phyloP scores from a whole-genome alignment of 805 yeast genomes.

The Metschnikowia anglica region DNA sequence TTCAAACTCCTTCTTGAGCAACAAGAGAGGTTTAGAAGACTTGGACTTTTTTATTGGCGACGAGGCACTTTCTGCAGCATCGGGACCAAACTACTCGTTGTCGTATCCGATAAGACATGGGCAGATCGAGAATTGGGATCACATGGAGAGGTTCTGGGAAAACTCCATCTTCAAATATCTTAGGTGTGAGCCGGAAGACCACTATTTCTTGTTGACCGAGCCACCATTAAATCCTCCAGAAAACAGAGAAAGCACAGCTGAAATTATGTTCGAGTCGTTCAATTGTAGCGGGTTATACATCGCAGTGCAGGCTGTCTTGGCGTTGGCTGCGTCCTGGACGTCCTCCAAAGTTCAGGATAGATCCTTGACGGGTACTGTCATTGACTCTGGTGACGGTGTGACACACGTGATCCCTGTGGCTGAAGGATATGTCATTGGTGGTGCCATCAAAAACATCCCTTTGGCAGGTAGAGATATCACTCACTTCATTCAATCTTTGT shows the following conservation, averaged over 20 bases:
- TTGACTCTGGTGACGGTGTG: conserved; percentile 98
- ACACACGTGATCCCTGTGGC: conserved; percentile 99
- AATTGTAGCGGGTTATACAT: conserved; percentile 98
- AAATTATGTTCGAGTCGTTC: conserved; percentile 97
- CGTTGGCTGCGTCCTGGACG: conserved; percentile 99
- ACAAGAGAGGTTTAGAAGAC: conserved; percentile 89
- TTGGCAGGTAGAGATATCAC: conserved; percentile 99
- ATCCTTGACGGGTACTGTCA: conserved; percentile 96
- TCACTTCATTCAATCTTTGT: conserved; percentile 82
- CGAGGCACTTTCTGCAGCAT: conserved; percentile 90
- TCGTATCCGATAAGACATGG: conserved; percentile 96
- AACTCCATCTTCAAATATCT: conserved; percentile 93
- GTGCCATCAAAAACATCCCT: conserved; percentile 95
- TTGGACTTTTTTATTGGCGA: conserved; percentile 94
- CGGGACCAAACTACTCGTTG: conserved; percentile 82
- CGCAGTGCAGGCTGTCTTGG: conserved; percentile 98
- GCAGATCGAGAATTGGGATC: conserved; percentile 99
- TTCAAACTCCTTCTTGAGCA: conserved; percentile 46
- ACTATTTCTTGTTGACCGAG: conserved; percentile 90
- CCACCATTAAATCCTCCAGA: conserved; percentile 99
- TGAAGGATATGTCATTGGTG: conserved; percentile 97
- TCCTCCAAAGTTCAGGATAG: conserved; percentile 92
- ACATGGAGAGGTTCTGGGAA: conserved; percentile 99
- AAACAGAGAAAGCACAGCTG: conserved; percentile 97
- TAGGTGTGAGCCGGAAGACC: conserved; percentile 98